Conservation (phyloP, 257 asterid genomes). For the Nicotiana tabacum region DNA sequence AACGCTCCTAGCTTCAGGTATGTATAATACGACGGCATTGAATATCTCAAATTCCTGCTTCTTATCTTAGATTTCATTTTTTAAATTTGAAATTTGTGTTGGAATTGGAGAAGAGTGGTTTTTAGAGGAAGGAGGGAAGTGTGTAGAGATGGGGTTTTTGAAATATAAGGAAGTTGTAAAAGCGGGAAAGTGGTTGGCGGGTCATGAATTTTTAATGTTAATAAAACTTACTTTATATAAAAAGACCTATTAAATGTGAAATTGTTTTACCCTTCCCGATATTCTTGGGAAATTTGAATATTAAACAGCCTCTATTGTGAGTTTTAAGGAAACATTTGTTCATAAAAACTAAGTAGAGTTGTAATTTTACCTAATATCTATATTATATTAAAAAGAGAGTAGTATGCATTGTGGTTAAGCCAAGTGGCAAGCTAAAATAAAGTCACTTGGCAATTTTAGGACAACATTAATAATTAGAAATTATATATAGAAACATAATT, state of each 20-base stretch:
- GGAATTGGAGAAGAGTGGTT: background rate
- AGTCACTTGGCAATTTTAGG: no score
- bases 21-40: slow-evolving; percentile 27
- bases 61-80: slow-evolving; percentile 6
- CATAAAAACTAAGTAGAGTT: background rate
- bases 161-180: background rate
- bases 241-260: background rate
- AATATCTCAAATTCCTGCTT: background rate
- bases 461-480: no score
- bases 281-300: background rate
- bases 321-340: background rate
- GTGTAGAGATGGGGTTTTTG: background rate
- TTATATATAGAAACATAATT: no score
- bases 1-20: slow-evolving; percentile 63
- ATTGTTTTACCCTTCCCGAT: background rate
- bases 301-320: no score
- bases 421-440: no score
- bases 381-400: no score
- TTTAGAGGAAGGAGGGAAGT: background rate
- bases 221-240: background rate
- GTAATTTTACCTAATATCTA: background rate
- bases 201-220: background rate
- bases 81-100: no score
- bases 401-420: no score
- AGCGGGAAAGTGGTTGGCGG: slow-evolving; percentile 6